These are phyloP conservation scores for Cytospora piceicola DNA, from an alignment of 2,329 filamentous ascomycete genomes.

Conservation along the genomic window DNA sequence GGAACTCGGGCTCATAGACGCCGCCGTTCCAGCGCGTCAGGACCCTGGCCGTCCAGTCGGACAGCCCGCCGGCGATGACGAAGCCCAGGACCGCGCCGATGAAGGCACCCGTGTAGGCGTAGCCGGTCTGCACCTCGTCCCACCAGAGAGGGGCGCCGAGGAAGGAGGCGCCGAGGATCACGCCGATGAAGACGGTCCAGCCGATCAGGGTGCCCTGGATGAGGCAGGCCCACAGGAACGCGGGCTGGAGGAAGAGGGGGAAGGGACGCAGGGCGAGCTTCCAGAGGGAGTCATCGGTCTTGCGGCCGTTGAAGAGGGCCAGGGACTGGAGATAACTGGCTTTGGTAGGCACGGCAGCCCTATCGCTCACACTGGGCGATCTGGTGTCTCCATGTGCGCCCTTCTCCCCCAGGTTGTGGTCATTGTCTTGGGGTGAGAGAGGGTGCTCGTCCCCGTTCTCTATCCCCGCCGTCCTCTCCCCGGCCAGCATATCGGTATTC, in stretches of 20 bases:
- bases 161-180: constrained; percentile 81
- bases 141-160: constrained; percentile 81
- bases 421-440: not conserved
- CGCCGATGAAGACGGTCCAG: constrained; percentile 92
- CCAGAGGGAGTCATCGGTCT: constrained; percentile 75
- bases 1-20: constrained; percentile 89
- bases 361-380: not conserved
- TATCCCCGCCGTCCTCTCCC: constrained; percentile 33
- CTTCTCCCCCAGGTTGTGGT: constrained; percentile 22
- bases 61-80: constrained; percentile 70
- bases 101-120: constrained; percentile 84
- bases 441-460: constrained; percentile 8
- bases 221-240: constrained; percentile 77
- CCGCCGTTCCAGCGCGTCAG: constrained; percentile 78
- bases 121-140: constrained; percentile 79
- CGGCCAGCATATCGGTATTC: constrained; percentile 68
- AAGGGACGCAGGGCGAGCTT: constrained; percentile 73
- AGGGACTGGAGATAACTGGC: constrained; percentile 66
- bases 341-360: constrained; percentile 43
- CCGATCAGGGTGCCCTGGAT: constrained; percentile 91
- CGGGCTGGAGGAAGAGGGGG: constrained; percentile 81
- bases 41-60: constrained; percentile 71
- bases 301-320: constrained; percentile 77
- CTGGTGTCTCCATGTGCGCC: constrained; percentile 39
- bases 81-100: constrained; percentile 82